Base-by-base conservation (phyloP, 2,329 filamentous ascomycete species). In the Stachybotrys chartarum region DNA sequence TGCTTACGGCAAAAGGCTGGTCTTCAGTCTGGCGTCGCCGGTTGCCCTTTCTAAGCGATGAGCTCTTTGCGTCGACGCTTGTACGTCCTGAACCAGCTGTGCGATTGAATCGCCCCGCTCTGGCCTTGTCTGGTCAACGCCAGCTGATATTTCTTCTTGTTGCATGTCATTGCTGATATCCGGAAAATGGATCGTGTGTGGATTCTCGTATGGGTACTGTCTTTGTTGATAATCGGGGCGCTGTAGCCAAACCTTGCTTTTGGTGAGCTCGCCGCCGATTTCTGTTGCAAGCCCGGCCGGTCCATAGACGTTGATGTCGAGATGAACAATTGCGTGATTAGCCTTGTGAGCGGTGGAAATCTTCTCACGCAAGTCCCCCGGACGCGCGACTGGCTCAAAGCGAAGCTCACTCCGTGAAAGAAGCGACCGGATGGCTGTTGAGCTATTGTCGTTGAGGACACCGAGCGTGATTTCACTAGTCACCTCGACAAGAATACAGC, bases 221-320 rank as follows among this genome's bases (percentile, higher is more conserved):
- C 30, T 54, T 17, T 42, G 57, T 31, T 50, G 63, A n/a, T 64
- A 60, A 6, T 64, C 58, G 3, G 72, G 67, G 35, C 56, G 59
- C 49, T 75, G 72, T 11, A 75, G 55, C 64, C 68, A 74, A 0
- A 71, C 54, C 51, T 68, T 70, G 1, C 60, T 57, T 0, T 56
- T 17, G 0, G 70, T 69, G 1, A 75, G 57, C 3, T 52, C 53
- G 1, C 63, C 55, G 0, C 70, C 72, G 18, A 72, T 57, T 1
- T 54, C 14, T 0, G 52, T 54, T 1, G 59, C 61, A 2, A 54
- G 17, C 4, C 44, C n/a, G 1, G 54, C 54, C 0, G 65, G 66
- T 0, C 72, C 72, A 55, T 74, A 74, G 1, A 74, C 55, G 48
- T 74, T 71, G 52, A 75, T 69, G 53, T 72, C 64, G 1, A 73